Evolutionary conservation across 257 asterid genomes (phyloP), one percentile per base, ranked within the genome.

Genomic region (Fraxinus excelsior): DNA sequence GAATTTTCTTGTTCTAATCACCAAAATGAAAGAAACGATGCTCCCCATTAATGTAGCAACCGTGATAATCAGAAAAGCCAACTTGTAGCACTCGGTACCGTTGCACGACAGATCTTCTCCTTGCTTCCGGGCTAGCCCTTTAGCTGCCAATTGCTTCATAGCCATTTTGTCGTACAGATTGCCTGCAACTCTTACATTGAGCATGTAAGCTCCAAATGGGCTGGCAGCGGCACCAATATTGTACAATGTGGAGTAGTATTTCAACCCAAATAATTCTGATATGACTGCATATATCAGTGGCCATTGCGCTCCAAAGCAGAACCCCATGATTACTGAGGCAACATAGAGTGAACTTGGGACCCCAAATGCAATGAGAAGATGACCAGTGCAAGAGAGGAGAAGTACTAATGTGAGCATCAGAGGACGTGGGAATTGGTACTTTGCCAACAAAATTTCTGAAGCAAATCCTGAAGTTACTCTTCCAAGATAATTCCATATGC

Each of bases 401-500:
- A 89, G 84, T 1, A 82, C 73, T 0, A 84, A 0, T 1, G 85
- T 82, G 29, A 88, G 87, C 92, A 88, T 86, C 0, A 88, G 70
- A 0, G 93, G 86, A 3, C 93, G 87, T 1, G 91, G 93, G 87
- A 89, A 85, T 58, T 85, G 84, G 70, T 83, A 89, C 75, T 80
- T 85, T 0, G 79, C 72, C 18, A 89, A 38, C 21, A 89, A 44
- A 6, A 80, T 73, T 76, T 89, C 91, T 6, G 93, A 89, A 0
- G 76, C 84, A 53, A 87, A 89, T 1, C 91, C 93, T 0, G 91
- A 80, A 1, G 76, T 51, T 0, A 89, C 93, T 3, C 87, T 37
- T 11, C 93, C 91, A 3, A 89, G 86, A 34, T 85, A 89, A 71
- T 84, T 84, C 91, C 93, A 89, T 64, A 89, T 89, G 85, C 93